Percentiles rank a stretch among this genome's conserved stretches.
Conservation (phyloP, 495 filamentous ascomycete species). For the Aspergillus funiculosus region DNA sequence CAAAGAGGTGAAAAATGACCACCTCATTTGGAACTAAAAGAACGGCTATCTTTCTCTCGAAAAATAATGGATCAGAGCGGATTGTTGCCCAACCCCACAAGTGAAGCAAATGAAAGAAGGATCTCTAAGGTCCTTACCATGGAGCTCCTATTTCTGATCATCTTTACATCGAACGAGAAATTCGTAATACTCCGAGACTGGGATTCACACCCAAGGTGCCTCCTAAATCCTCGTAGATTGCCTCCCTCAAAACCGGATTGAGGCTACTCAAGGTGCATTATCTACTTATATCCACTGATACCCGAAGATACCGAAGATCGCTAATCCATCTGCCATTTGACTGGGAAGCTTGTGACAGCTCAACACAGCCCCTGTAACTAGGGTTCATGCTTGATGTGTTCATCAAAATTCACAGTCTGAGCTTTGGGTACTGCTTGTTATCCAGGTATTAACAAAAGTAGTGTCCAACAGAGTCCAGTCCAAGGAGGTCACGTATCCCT, state of each 20-base stretch:
- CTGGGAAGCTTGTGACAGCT: neutral
- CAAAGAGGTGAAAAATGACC: neutral
- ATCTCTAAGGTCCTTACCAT: too few relatives aligned
- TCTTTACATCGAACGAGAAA: too few relatives aligned
- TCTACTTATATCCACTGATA: neutral
- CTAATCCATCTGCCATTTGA: neutral
- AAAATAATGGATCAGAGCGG: neutral
- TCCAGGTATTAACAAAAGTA: neutral
- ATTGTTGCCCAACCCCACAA: conserved; percentile 14
- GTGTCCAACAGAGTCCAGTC: neutral
- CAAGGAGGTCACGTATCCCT: neutral
- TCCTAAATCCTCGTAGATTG: too few relatives aligned
- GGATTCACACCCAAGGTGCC: too few relatives aligned
- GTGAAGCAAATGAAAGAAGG: too few relatives aligned
- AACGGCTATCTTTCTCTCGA: neutral
- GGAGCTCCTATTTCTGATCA: too few relatives aligned
- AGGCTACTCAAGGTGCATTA: neutral
- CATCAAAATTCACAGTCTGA: neutral
- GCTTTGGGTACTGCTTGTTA: neutral
- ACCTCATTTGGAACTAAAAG: neutral
- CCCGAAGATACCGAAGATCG: neutral
- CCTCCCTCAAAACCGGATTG: neutral
- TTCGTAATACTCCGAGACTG: too few relatives aligned
- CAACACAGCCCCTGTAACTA: neutral
- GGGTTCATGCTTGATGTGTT: neutral